Evolutionary conservation across 805 yeast genomes (phyloP), one percentile per base, ranked within the genome.

Genomic region (Barnettozyma vustinii): DNA sequence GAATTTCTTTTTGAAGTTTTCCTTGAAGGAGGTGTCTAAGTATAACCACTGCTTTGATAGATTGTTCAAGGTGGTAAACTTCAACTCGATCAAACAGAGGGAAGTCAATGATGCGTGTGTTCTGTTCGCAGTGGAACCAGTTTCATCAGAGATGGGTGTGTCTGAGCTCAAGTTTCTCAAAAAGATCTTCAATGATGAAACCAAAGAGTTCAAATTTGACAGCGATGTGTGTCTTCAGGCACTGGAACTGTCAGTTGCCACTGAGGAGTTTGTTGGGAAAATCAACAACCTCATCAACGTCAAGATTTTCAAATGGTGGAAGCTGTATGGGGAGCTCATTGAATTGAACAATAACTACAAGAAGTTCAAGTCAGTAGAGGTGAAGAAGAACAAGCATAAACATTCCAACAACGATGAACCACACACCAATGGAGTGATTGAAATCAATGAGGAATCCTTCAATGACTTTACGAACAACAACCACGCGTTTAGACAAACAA

Each of bases 1-100:
- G 47, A 75, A 71, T 43, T 69, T 70, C 32, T 81, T 81, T 53
- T 53, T 80, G 27, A 69, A 68, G 35, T 79, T 68, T 51, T 73
- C 83, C 0, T 48, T 63, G 20, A 63, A 65, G 9, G 83, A 80
- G 53, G 59, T 80, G 18, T 55, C 53, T 4, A 56, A 55, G 4
- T 71, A 70, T 48, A 57, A 62, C 18, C 50, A 42, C 2, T 37
- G 54, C 1, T 58, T 73, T 15, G 61, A 65, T 13, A 67, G 60
- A 47, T 56, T 79, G 25, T 69, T 68, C 52, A 73, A 71, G 49
- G 55, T 70, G 27, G 52, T 66, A 1, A 56, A 66, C 10, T 66
- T 74, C 41, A 48, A 54, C 26, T 49, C 53, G 5, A 37, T 59
- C 5, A 61, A 61, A 25, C 36, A 39, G 1, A 43, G 45, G n/a